Percentiles rank a stretch among this genome's conserved stretches.
phyloP scores from a whole-genome alignment of 306 rosid species.

The Glycine tomentella region DNA sequence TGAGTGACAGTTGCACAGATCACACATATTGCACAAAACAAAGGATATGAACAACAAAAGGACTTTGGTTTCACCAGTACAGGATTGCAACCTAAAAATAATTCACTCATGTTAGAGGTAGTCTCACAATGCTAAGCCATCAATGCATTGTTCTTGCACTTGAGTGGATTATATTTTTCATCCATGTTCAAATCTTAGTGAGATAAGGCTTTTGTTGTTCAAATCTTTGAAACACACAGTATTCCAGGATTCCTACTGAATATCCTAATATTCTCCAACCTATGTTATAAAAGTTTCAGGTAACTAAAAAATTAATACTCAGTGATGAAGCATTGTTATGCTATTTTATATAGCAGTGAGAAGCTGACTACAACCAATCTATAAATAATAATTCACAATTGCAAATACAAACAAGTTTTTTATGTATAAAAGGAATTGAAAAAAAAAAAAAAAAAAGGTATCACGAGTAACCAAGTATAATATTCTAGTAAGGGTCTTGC shows the following conservation, averaged over 20 bases:
- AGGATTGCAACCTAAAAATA: slow-evolving; percentile 5
- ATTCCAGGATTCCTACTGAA: slow-evolving; percentile 7
- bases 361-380: slow-evolving; percentile 8
- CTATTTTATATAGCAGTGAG: slow-evolving; percentile 36
- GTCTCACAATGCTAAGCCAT: slow-evolving; percentile 19
- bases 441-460: background rate
- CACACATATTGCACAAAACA: slow-evolving; percentile 14
- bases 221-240: slow-evolving; percentile 18
- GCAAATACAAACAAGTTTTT: slow-evolving; percentile 15
- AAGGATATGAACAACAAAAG: slow-evolving; percentile 38
- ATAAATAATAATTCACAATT: background rate
- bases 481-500: slow-evolving; percentile 24
- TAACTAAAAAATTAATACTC: background rate
- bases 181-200: slow-evolving; percentile 13
- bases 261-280: background rate
- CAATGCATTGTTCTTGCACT: slow-evolving; percentile 19
- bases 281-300: background rate
- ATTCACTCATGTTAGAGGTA: slow-evolving; percentile 11
- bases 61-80: slow-evolving; percentile 19
- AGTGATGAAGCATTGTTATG: background rate
- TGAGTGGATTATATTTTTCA: slow-evolving; percentile 1
- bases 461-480: slow-evolving; percentile 6
- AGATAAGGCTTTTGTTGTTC: background rate
- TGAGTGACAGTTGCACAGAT: slow-evolving; percentile 17
- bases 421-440: background rate